Evolutionary conservation across 2,329 filamentous ascomycete species (phyloP).

Genomic region (Westerdykella aurantiaca): DNA sequence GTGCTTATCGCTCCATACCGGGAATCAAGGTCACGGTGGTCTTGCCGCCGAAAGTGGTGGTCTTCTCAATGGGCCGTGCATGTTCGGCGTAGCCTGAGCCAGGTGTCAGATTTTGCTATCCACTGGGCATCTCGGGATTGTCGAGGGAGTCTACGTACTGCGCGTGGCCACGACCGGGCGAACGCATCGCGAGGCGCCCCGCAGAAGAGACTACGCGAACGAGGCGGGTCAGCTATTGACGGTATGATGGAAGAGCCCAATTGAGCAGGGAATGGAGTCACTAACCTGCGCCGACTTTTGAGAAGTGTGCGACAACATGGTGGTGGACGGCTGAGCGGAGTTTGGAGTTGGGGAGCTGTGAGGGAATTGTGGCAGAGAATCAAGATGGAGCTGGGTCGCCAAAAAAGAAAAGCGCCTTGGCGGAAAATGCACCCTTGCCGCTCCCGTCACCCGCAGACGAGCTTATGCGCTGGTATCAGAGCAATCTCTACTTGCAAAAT

Average conservation of each 20-base stretch:
- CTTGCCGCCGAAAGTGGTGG: constrained; percentile 97
- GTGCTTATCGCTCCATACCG: constrained; percentile 50
- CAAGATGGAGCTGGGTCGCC: constrained; percentile 30
- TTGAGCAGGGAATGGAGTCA: constrained; percentile 14
- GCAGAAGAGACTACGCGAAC: constrained; percentile 49
- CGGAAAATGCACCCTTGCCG: constrained; percentile 20
- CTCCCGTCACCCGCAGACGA: constrained; percentile 16
- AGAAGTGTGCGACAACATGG: constrained; percentile 43
- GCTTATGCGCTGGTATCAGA: constrained; percentile 1
- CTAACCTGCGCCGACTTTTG: constrained; percentile 46
- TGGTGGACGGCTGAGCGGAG: constrained; percentile 18
- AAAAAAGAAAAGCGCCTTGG: constrained; percentile 32
- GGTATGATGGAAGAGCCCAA: constrained; percentile 13
- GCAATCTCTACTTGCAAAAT: constrained; percentile 9
- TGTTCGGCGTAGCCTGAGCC: constrained; percentile 54
- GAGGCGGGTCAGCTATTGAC: constrained; percentile 20
- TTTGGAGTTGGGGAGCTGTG: constrained; percentile 20
- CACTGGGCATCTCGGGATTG: too few relatives aligned
- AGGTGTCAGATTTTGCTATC: background rate
- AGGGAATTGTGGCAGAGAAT: constrained; percentile 31
- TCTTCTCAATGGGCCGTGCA: constrained; percentile 93
- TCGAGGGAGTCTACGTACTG: constrained; percentile 42
- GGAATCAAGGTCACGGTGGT: constrained; percentile 98
- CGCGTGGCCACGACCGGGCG: constrained; percentile 49
- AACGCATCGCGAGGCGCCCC: constrained; percentile 45